Evolutionary conservation across 495 filamentous ascomycete species (phyloP).

Genomic region (Extremus antarcticus): DNA sequence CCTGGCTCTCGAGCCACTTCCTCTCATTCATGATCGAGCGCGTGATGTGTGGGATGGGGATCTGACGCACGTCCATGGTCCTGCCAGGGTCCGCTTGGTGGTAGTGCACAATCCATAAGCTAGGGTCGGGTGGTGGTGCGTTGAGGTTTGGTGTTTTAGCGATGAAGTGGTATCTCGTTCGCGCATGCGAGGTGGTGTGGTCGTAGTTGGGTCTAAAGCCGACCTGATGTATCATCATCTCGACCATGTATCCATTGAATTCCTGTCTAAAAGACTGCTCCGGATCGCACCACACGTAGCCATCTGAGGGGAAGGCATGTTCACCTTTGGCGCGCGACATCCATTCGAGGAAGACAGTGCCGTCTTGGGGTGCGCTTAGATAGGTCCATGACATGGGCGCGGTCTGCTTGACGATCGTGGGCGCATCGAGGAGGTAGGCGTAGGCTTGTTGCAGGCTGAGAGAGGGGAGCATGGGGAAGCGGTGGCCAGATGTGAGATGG

Average conservation of each 20-base stretch:
- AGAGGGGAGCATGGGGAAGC: conserved; percentile 55
- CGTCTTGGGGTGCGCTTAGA: conserved; percentile 68
- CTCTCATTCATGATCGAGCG: conserved; percentile 54
- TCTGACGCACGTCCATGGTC: conserved; percentile 52
- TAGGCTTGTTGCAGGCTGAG: conserved; percentile 60
- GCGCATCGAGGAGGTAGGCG: conserved; percentile 67
- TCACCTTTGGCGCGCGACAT: conserved; percentile 6
- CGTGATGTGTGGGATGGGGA: conserved; percentile 48
- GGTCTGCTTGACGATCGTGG: conserved; percentile 61
- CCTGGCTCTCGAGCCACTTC: conserved; percentile 59
- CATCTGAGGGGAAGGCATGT: conserved; percentile 72
- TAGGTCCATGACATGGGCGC: conserved; percentile 87
- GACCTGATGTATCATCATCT: conserved; percentile 69
- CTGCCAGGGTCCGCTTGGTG: conserved; percentile 58
- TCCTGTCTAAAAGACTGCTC: conserved; percentile 63
- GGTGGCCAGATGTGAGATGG: conserved; percentile 67
- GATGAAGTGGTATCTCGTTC: conserved; percentile 74
- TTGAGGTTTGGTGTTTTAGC: conserved; percentile 50
- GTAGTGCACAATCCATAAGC: conserved; percentile 93
- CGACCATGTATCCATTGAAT: conserved; percentile 54
- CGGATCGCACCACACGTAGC: conserved; percentile 74
- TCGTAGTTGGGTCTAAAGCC: conserved; percentile 60
- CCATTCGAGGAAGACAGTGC: conserved; percentile 75
- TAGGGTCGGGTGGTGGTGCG: conserved; percentile 58
- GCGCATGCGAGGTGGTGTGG: conserved; percentile 55